Evolutionary conservation across 345 rosid species (phyloP), one percentile per base, ranked within the genome.

Genomic region (Cardamine resedifolia): DNA sequence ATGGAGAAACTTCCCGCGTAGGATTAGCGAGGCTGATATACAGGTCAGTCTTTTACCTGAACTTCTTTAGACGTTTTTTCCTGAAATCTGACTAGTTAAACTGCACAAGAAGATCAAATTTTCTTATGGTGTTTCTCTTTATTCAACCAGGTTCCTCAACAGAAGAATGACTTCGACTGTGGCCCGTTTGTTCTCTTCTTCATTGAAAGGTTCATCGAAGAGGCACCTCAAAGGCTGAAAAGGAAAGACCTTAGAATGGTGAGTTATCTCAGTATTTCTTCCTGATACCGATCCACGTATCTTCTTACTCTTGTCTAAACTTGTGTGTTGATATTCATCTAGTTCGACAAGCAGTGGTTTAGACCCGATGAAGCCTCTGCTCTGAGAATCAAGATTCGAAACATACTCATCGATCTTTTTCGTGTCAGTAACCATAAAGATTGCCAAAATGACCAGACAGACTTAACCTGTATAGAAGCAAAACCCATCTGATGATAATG

Each of bases 261-360:
- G 71, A 45, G 75, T 69, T 30, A 52, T 62, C 52, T 62, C 16
- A 65, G 7, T 45, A 36, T 33, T 48, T 71, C 12, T n/a, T 69
- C 19, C n/a, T 43, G 19, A 12, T 28, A 19, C 64, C 12, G 2
- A 66, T 41, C 30, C 48, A 7, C 7, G 11, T 20, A 55, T 38
- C 24, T 30, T 30, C 20, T 38, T 24, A 24, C 68, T 67, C 48
- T 53, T 62, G 5, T 71, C 21, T 58, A n/a, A 71, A 56, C 43
- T 66, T 59, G 7, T 26, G 15, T 57, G 19, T 27, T 9, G 52
- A 14, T 11, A 20, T 59, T 60, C 4, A 19, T 65, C n/a, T 68
- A 95, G 99, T 87, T 95, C 67, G 89, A 96, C 77, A 86, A 81
- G 80, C 72, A 73, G 53, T 91, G 99, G 99, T 95, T 95, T 80